These are phyloP conservation scores for Claviceps spartinae DNA, from an alignment of 2,329 filamentous ascomycete genomes.

Conservation along the genomic window DNA sequence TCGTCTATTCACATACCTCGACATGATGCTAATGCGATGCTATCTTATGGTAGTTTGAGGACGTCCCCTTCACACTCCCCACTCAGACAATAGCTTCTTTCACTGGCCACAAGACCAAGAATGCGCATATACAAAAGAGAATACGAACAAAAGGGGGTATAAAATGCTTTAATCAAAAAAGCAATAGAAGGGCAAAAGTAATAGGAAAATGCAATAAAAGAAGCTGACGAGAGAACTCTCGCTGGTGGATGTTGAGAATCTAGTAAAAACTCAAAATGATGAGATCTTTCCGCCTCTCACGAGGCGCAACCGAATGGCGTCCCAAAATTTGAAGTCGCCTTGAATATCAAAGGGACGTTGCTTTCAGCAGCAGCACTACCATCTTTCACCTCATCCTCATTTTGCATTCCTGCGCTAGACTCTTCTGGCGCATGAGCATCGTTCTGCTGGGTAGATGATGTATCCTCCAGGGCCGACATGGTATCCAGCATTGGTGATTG, in stretches of 20 bases:
- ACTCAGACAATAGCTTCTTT: background rate
- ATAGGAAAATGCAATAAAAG: background rate
- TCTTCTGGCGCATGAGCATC: conserved; percentile 12
- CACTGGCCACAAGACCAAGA: background rate
- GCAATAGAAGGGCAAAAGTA: background rate
- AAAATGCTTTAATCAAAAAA: background rate
- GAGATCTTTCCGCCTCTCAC: background rate
- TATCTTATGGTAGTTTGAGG: background rate
- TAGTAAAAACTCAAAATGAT: background rate
- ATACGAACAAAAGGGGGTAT: conserved; percentile 3
- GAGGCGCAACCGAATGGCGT: conserved; percentile 26
- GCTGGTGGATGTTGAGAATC: too few species aligned
- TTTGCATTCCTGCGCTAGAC: conserved; percentile 1
- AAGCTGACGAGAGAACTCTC: background rate
- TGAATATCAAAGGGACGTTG: conserved; percentile 34
- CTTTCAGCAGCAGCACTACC: conserved; percentile 18
- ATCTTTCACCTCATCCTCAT: conserved; percentile 14
- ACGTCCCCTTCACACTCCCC: background rate
- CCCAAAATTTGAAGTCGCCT: conserved; percentile 32
- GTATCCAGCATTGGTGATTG: conserved; percentile 8
- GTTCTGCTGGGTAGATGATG: background rate
- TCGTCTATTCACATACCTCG: background rate
- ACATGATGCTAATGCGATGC: conserved; percentile 3
- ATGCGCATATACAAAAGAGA: background rate
- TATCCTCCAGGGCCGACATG: background rate